phyloP scores from a whole-genome alignment of 176 grass and related monocot genomes.

The Hsuehochloa calcarea region DNA sequence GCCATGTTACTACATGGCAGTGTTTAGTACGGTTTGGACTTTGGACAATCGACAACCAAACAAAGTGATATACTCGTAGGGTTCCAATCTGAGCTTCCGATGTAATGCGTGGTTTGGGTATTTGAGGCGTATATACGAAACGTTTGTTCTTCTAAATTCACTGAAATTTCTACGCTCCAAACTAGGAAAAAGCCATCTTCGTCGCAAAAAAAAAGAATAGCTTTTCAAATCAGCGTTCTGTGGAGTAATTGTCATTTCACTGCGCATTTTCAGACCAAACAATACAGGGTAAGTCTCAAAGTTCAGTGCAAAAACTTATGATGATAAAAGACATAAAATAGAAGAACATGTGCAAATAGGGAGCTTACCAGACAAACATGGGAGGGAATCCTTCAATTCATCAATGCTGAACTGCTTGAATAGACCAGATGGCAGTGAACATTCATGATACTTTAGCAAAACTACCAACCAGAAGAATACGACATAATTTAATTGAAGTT shows the following conservation, averaged over 20 bases:
- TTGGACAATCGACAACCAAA: background rate
- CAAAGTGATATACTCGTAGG: background rate
- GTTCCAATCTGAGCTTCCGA: background rate
- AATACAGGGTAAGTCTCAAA: background rate
- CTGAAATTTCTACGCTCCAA: background rate
- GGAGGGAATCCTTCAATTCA: background rate
- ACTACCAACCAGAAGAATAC: constrained; percentile 27
- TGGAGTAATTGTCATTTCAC: background rate
- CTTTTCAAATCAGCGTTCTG: background rate
- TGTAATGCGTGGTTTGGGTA: background rate
- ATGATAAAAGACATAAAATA: background rate
- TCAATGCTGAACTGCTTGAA: constrained; percentile 6
- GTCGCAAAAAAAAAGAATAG: too few relatives aligned
- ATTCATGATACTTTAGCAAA: background rate
- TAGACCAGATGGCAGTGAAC: constrained; percentile 17
- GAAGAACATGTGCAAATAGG: background rate
- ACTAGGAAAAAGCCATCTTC: background rate
- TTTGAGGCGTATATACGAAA: background rate
- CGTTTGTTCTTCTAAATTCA: background rate
- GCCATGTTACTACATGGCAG: background rate
- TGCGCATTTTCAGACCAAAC: background rate
- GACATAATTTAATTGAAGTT: constrained; percentile 27
- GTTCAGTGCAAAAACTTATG: background rate
- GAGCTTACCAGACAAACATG: background rate
- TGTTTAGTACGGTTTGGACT: background rate